Evolutionary conservation across 2,329 filamentous ascomycete species (phyloP).

Genomic region (Sarocladium brachiariae): DNA sequence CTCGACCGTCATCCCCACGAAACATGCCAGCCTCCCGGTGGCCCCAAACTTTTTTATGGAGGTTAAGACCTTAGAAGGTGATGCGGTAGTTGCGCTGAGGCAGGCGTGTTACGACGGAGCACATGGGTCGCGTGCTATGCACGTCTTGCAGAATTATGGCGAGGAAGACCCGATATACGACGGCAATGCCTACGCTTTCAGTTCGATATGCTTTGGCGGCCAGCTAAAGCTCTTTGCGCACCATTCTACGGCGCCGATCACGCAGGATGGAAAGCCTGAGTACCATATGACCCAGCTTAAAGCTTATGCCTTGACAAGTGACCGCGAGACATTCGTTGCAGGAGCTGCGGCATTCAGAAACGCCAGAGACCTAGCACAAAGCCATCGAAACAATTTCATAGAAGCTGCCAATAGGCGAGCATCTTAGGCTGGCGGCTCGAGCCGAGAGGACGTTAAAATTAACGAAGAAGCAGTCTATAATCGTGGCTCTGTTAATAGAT

Average conservation of each 20-base stretch:
- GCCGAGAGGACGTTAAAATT: no score
- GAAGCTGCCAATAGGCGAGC: constrained; percentile 16
- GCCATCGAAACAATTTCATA: constrained; percentile 24
- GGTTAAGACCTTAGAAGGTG: background rate
- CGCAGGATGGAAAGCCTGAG: constrained; percentile 23
- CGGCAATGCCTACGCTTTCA: constrained; percentile 30
- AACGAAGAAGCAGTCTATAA: no score
- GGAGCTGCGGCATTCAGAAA: constrained; percentile 33
- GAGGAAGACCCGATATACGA: constrained; percentile 27
- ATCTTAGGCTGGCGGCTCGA: no score
- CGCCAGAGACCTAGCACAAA: constrained; percentile 28
- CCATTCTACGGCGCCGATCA: constrained; percentile 25
- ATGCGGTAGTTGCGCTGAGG: constrained; percentile 13
- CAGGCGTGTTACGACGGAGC: constrained; percentile 29
- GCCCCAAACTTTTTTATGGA: background rate
- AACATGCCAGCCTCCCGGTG: no score
- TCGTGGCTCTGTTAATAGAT: no score
- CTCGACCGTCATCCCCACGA: no score
- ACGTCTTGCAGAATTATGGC: constrained; percentile 21
- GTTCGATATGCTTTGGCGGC: constrained; percentile 30
- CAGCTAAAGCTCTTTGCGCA: constrained; percentile 31
- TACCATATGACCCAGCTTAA: constrained; percentile 34
- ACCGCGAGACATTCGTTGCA: constrained; percentile 22
- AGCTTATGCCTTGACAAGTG: constrained; percentile 21
- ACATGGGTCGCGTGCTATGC: constrained; percentile 17